Conservation (phyloP, 225 moss, liverwort and hornwort genomes). For the Lunularia cruciata region DNA sequence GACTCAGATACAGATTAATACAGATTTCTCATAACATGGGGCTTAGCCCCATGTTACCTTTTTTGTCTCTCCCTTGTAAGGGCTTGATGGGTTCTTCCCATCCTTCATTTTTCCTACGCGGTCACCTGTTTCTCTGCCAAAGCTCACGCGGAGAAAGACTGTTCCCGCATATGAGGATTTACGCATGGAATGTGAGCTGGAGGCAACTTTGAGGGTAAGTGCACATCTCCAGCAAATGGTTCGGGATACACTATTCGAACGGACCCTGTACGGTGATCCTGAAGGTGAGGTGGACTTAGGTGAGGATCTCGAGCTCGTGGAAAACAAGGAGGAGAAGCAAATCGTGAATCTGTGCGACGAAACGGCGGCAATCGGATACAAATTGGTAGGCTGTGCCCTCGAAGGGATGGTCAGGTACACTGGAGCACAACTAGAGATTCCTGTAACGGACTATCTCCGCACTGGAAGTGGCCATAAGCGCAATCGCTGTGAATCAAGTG, state of each 20-base stretch:
- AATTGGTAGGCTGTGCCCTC: conserved; percentile 29
- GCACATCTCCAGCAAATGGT: conserved; percentile 32
- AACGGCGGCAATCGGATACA: conserved; percentile 25
- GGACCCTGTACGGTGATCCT: not conserved
- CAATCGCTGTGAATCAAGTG: too few species aligned
- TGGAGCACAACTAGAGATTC: too few species aligned
- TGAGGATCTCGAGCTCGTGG: too few species aligned
- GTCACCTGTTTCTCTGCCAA: too few species aligned
- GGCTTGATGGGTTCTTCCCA: too few species aligned
- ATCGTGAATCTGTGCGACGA: conserved; percentile 29
- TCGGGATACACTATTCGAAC: conserved; percentile 18
- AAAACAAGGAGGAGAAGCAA: too few species aligned
- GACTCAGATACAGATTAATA: too few species aligned
- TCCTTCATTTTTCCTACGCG: too few species aligned
- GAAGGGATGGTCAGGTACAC: conserved; percentile 17
- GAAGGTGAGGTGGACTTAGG: not conserved
- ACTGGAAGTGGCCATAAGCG: not conserved
- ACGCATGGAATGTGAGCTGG: conserved; percentile 2
- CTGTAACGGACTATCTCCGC: not conserved
- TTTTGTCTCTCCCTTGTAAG: too few species aligned
- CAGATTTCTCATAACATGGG: too few species aligned
- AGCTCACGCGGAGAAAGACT: not conserved
- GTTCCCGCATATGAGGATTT: not conserved
- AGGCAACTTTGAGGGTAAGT: conserved; percentile 31
- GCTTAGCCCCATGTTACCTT: too few species aligned